phyloP scores from a whole-genome alignment of 2,329 filamentous ascomycete species.

The Fusarium odoratissimum region DNA sequence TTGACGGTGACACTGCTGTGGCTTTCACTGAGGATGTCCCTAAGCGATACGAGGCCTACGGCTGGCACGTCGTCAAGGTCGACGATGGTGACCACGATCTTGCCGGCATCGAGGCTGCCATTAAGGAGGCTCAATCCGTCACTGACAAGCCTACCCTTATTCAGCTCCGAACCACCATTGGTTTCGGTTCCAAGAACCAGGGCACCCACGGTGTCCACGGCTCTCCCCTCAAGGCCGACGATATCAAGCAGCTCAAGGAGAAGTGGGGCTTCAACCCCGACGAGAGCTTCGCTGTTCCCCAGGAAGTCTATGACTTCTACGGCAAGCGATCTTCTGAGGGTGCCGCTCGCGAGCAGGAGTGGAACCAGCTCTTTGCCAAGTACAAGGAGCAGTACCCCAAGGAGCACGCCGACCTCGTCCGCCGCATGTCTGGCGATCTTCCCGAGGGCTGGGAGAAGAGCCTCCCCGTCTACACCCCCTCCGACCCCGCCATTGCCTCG shows the following conservation, averaged over 20 bases:
- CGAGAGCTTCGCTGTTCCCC: constrained; percentile 91
- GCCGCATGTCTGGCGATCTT: constrained; percentile 84
- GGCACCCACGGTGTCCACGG: constrained; percentile 97
- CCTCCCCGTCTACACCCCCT: constrained; percentile 89
- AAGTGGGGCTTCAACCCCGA: constrained; percentile 97
- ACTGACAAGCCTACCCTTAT: constrained; percentile 98
- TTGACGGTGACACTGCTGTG: constrained; percentile 93
- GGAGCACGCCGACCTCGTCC: constrained; percentile 82
- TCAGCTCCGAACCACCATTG: constrained; percentile 97
- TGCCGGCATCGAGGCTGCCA: constrained; percentile 86
- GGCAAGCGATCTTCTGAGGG: constrained; percentile 86
- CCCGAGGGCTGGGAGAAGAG: constrained; percentile 97
- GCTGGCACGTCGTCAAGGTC: constrained; percentile 91
- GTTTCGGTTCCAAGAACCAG: constrained; percentile 92
- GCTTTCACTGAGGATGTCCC: constrained; percentile 97
- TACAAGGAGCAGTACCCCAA: constrained; percentile 82
- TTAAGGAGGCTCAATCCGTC: constrained; percentile 85
- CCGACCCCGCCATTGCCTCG: constrained; percentile 86
- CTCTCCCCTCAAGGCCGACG: constrained; percentile 93
- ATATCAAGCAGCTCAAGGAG: constrained; percentile 91
- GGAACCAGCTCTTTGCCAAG: constrained; percentile 92
- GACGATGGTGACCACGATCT: constrained; percentile 91
- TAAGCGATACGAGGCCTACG: constrained; percentile 96
- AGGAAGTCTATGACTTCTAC: constrained; percentile 94
- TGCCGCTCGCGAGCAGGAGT: constrained; percentile 90